Base-by-base conservation (phyloP, 208 protist species). In the Herpetomonas muscarum region DNA sequence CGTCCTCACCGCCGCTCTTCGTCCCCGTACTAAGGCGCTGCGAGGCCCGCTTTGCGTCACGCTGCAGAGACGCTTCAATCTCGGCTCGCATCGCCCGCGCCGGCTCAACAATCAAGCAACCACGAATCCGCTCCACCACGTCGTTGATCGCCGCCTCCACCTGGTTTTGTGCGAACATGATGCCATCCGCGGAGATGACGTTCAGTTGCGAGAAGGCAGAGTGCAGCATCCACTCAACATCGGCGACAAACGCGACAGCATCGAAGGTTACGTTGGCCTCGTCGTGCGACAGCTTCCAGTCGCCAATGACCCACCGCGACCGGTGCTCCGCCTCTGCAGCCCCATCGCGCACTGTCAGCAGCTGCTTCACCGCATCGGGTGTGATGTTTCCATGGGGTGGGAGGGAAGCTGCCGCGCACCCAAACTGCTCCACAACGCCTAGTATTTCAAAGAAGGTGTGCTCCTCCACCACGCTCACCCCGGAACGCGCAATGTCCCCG, bases 231-330 rank as follows among this genome's bases (percentile, higher is more conserved):
- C 81, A 91, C 75, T 93, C 82, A 26, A 93, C 48, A 49, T 91
- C 82, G 1, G 57, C 55, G 21, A 89, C 31, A 29, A 85, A 61
- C 21, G 71, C 42, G 28, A 74, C 50, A 10, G 50, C 42, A 10
- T 74, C 56, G 19, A 67, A 77, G 2, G n/a, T 17, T 7, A 12
- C 34, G 4, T 54, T 45, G 21, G 6, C 55, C 29, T 72, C 60
- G 25, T 80, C 70, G 30, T 54, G 55, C 3, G 77, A 37, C 21
- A 93, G 63, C 39, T 74, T 45, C 87, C 86, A 93, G 64, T 93
- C 86, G n/a, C 77, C 73, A 37, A 93, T 74, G 6, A 89, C 87
- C 87, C 87, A 93, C 13, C 87, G 70, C 12, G 83, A 88, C 3
- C 53, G 51, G 49, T 79, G 63, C 36, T 65, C 52, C 6, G 59